Conservation (phyloP, 306 rosid species). For the Prunus davidiana region DNA sequence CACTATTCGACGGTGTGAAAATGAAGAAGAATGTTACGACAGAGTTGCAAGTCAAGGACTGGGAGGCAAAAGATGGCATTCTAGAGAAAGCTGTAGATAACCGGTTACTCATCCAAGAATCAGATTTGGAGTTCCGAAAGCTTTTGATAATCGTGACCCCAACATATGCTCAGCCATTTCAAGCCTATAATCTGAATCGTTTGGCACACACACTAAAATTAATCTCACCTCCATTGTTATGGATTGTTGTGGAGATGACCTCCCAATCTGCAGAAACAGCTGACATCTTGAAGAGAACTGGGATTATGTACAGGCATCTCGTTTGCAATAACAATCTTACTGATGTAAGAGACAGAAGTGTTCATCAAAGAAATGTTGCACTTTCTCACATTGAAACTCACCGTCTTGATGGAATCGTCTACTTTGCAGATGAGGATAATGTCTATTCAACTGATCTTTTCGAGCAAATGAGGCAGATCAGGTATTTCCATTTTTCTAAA, state of each 20-base stretch:
- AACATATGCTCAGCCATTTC: constrained; percentile 49
- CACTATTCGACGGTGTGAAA: constrained; percentile 19
- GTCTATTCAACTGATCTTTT: constrained; percentile 61
- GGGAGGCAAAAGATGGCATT: constrained; percentile 21
- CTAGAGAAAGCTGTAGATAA: constrained; percentile 19
- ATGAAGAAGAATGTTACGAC: constrained; percentile 32
- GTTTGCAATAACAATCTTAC: constrained; percentile 60
- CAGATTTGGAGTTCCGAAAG: constrained; percentile 47
- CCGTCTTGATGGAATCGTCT: constrained; percentile 77
- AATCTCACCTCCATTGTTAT: constrained; percentile 64
- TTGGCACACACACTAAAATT: constrained; percentile 61
- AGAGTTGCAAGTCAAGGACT: constrained; percentile 30
- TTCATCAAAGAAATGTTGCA: constrained; percentile 72
- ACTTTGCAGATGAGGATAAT: constrained; percentile 79
- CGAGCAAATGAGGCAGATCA: constrained; percentile 79
- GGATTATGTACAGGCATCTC: constrained; percentile 83
- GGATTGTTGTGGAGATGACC: constrained; percentile 85
- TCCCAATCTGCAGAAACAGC: constrained; percentile 84
- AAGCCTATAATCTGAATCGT: constrained; percentile 68
- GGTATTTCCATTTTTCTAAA: constrained; percentile 41
- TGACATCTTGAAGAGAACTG: constrained; percentile 63
- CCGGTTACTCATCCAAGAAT: constrained; percentile 24
- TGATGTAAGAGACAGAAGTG: constrained; percentile 43
- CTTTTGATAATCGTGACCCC: constrained; percentile 85
- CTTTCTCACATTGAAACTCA: constrained; percentile 81